A percentile compares a stretch with the other conserved stretches of the same genome.
Conservation (phyloP, 768 basidiomycete species). For the Hemileccinum impolitum region DNA sequence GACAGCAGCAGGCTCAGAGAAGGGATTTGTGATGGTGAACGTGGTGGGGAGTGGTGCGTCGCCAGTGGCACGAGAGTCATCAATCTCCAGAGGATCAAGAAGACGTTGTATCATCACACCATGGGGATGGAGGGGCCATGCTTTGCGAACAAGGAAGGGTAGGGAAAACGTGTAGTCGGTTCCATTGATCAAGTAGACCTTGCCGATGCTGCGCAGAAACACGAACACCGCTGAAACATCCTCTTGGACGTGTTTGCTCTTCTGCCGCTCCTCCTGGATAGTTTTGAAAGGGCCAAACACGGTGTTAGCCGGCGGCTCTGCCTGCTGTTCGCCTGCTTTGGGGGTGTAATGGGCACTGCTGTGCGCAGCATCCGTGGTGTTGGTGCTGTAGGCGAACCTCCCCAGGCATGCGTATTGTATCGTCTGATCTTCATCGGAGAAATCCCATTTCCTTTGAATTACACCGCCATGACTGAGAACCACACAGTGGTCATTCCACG, state of each 20-base stretch:
- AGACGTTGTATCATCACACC: conserved; percentile 78
- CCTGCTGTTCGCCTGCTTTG: conserved; percentile 13
- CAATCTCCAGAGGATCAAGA: conserved; percentile 61
- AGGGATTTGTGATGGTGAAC: conserved; percentile 74
- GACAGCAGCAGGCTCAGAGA: conserved; percentile 69
- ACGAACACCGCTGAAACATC: conserved; percentile 65
- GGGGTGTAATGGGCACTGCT: conserved; percentile 30
- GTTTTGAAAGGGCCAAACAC: conserved; percentile 45
- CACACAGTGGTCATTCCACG: conserved; percentile 66
- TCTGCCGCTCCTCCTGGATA: conserved; percentile 38
- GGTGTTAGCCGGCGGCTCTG: conserved; percentile 18
- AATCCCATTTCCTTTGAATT: conserved; percentile 71
- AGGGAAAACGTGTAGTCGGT: conserved; percentile 73
- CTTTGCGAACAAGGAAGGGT: conserved; percentile 75
- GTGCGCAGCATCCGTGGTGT: conserved; percentile 23
- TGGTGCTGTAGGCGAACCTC: conserved; percentile 54
- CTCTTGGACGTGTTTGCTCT: conserved; percentile 34
- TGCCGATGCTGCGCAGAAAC: conserved; percentile 72
- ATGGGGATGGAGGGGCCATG: conserved; percentile 76
- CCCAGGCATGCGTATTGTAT: conserved; percentile 83
- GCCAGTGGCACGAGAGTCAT: conserved; percentile 62
- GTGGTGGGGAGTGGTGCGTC: conserved; percentile 74
- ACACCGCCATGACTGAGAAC: conserved; percentile 65
- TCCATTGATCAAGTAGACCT: conserved; percentile 68
- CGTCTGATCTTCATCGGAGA: conserved; percentile 64